Base-by-base conservation (phyloP, 177 flowering plant genomes). In the Vitis hybrid region DNA sequence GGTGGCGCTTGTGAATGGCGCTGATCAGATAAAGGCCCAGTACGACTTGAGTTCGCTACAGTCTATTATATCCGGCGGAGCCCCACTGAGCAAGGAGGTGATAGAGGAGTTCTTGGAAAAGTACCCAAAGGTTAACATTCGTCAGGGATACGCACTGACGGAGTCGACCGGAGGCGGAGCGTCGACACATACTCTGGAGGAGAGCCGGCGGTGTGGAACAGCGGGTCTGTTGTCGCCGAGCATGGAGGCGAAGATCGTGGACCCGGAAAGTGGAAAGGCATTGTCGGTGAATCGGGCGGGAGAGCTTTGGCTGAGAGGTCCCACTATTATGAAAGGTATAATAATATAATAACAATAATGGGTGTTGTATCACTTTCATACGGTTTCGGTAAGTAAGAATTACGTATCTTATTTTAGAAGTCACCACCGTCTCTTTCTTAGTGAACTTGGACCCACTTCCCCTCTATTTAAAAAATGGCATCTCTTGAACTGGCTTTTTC, bases 121-220 rank as follows among this genome's bases (percentile, higher is more conserved):
- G 82, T 95, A 76, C 72, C 99, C 99, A 39, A n/a, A 19, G 29
- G 92, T 95, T 10, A 71, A 10, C 69, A 86, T 95, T 63, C 72
- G 83, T 22, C 98, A 95, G 73, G 98, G 99, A 70, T 95, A 95
- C 70, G 99, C 93, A 8, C 72, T 95, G 82, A 95, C 99, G 11
- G 98, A 95, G 74, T 82, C 98, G 16, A 76, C 96, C 14, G 94
- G 87, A 18, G 74, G 87, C 2, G 99, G 99, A 1, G 89, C 98
- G 29, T 95, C 98, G 8, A 90, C 98, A 39, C 96, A 95, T 57
- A 29, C 86, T 65, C 18, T 85, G 76, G 98, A 92, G 80, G 99
- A 95, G 89, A 95, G 98, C 70, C 74, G 88, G 61, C 70, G 88
- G 75, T 93, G 90, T 70, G 99, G 98, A 0, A 90, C 98, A 62